Base-by-base conservation (phyloP, 148 eudicot species). In the Linanthus parryae region DNA sequence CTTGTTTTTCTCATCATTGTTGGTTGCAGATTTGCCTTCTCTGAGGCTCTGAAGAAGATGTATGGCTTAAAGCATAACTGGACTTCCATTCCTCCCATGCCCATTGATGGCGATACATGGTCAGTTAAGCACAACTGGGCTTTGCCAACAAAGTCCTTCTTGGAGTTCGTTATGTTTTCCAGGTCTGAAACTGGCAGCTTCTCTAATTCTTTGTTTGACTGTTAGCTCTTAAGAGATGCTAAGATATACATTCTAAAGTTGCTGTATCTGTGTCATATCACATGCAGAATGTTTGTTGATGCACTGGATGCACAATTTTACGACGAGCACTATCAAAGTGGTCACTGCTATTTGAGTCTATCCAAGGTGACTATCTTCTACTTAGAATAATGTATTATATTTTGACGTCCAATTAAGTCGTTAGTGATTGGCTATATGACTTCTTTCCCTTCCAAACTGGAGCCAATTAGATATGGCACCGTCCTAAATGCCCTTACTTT, bases 121-220 rank as follows among this genome's bases (percentile, higher is more conserved):
- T 81, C 96, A 33, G 94, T 83, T 38, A 87, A 73, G 90, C 81
- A 87, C 58, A 81, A 85, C 54, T 92, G 96, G 98, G 87, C 69
- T 74, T 63, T 92, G 58, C 96, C 98, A 13, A 87, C 98, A 18
- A 71, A 60, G 66, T 92, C 98, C 22, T 92, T 92, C 66, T 53
- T 83, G 45, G 98, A 92, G 72, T 87, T 79, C 54, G 82, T 92
- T 29, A 92, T 92, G 98, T 92, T 92, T 52, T 74, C 88, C 40
- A 86, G 98, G 98, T 77, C 42, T 33, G 23, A 39, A 49, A 33
- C 13, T 16, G 35, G 5, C 13, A 33, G 10, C 41, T 10, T 45
- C 30, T 24, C 48, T 26, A 29, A 12, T 29, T 17, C 35, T 15
- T 23, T 54, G 8, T 20, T 0, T 19, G 11, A 15, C 18, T 11